These are phyloP conservation scores for Saturnispora dispora DNA, from an alignment of 805 yeast genomes.

Conservation along the genomic window DNA sequence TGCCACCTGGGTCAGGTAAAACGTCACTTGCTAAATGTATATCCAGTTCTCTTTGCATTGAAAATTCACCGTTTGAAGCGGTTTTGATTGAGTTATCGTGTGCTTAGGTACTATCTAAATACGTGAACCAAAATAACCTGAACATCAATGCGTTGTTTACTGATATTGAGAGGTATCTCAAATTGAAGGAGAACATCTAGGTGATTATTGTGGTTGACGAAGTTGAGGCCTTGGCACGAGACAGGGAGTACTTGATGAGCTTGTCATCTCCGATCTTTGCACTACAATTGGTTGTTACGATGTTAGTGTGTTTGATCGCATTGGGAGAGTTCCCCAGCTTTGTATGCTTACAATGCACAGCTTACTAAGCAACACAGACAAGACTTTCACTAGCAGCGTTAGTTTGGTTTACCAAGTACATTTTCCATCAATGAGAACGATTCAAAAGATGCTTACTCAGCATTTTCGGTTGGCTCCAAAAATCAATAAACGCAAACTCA, in stretches of 20 bases:
- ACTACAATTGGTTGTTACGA: constrained; percentile 35
- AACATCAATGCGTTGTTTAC: constrained; percentile 30
- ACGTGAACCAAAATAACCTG: constrained; percentile 39
- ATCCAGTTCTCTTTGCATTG: constrained; percentile 35
- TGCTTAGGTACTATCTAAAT: constrained; percentile 35
- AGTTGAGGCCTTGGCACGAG: constrained; percentile 36
- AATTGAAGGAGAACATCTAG: constrained; percentile 9
- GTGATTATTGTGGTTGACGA: constrained; percentile 32
- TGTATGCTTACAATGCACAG: constrained; percentile 36
- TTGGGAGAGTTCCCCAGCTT: constrained; percentile 29
- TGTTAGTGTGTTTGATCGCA: constrained; percentile 34
- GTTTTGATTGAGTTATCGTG: constrained; percentile 35
- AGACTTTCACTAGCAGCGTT: constrained; percentile 37
- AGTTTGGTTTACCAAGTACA: constrained; percentile 30
- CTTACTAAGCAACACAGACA: constrained; percentile 30
- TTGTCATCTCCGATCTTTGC: constrained; percentile 31
- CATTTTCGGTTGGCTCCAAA: neutral
- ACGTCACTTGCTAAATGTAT: constrained; percentile 79
- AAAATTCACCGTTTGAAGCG: constrained; percentile 12
- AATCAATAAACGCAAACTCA: neutral
- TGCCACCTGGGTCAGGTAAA: constrained; percentile 94
- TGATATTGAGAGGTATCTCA: constrained; percentile 21
- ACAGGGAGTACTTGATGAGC: constrained; percentile 28
- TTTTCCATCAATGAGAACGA: constrained; percentile 23
- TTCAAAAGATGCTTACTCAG: neutral